Base-by-base conservation (phyloP, 1,139 yeast species). In the Eremothecium sinecaudum region DNA sequence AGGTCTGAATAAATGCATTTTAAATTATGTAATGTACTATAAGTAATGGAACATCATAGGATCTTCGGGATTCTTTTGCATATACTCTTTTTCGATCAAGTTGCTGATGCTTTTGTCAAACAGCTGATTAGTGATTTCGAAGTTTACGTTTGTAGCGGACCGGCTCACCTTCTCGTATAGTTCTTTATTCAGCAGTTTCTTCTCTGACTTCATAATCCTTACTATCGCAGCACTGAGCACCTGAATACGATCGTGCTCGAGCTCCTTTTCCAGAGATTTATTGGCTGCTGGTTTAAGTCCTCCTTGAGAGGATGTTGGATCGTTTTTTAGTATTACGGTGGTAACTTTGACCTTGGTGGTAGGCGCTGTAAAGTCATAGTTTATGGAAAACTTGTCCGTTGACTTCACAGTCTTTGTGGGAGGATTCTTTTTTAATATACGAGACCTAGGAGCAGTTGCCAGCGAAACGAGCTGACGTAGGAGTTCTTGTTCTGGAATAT, bases 51-150 rank as follows among this genome's bases (percentile, higher is more conserved):
- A 87, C 9, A 74, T 40, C 31, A 67, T 66, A 37, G 76, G 61
- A 43, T 79, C 75, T 1, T 71, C 70, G 0, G 71, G 71, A 50
- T 79, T 86, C 48, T 95, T 70, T 43, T 75, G 76, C 33, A 90
- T 56, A 51, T 86, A 90, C 51, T 87, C 97, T 45, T 81, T 73
- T 39, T 83, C 94, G 22, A 90, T 66, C 43, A 90, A 62, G 18
- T 75, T 79, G 43, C 82, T 93, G n/a, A 90, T 70, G 34, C 94
- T 71, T 43, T 71, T 75, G 53, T 84, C 84, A 43, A 90, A 79
- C 42, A 77, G 62, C 11, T 63, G 59, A 8, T 80, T 76, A 39
- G 75, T 74, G 1, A 93, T 83, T 31, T 71, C 71, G 58, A 90
- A 87, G 41, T 93, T 62, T 28, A 67, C 61, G 14, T 68, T 61